Base-by-base conservation (phyloP, 495 filamentous ascomycete species). In the Astrocystis sublimbata region DNA sequence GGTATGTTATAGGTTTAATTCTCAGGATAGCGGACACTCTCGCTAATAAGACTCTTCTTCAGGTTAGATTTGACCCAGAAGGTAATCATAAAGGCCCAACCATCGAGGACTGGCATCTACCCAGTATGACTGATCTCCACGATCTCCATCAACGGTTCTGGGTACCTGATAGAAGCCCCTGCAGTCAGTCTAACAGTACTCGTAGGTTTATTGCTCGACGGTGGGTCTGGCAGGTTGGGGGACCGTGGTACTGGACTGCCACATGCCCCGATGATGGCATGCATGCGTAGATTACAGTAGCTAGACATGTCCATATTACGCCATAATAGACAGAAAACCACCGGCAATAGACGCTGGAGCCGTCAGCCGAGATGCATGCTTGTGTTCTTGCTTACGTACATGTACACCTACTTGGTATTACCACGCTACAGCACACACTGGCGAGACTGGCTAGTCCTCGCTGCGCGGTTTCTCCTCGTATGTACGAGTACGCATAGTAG, bases 341-440 rank as follows among this genome's bases (percentile, higher is more conserved):
- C n/a, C 19, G 12, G 8, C 40, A 55, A 26, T n/a, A 7, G 24
- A 13, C 60, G 38, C 56, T 26, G 40, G 60, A 24, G 28, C 33
- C 17, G 41, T 56, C 51, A 62, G 51, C 60, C 51, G 49, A 62
- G 60, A 40, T 17, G 55, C 40, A 28, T 46, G 3, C 33, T 28
- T 38, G 8, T 12, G 12, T 28, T 6, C 12, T 13, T 28, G 30
- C 45, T 5, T 30, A 30, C 19, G 7, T 46, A 46, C n/a, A n/a
- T n/a, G n/a, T n/a, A n/a, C n/a, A n/a, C n/a, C n/a, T n/a, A n/a
- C n/a, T n/a, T n/a, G 2, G 10, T 26, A 0, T 9, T 47, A 47
- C 13, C 13, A 26, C 46, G 9, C 46, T 49, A 49, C 46, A 23
- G 24, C 13, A 30, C 46, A 17, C 24, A 23, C 46, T 42, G 42